Base-by-base conservation (phyloP, 169 alveolate species). In the Plasmodium reichenowi region DNA sequence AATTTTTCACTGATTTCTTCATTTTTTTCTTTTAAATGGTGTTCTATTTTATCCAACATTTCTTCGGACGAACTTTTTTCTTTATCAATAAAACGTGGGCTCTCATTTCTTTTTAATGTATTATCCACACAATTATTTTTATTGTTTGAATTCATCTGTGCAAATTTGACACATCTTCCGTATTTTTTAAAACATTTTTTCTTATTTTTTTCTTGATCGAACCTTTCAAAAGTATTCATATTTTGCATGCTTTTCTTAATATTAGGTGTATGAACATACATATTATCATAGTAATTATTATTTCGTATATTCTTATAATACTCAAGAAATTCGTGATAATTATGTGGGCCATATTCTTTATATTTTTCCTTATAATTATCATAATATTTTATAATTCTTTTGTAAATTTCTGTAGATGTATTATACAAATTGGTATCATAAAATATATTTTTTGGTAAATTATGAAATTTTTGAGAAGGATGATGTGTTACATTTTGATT, bases 301-400 rank as follows among this genome's bases (percentile, higher is more conserved):
- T 32, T 67, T 68, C 73, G 26, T 59, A 10, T 38, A 38, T 38
- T 38, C 47, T 38, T 38, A 59, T 78, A 78, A 38, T 47, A 64
- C 24, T 63, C 72, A 20, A 78, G 24, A 12, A 78, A 78, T 15
- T 78, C 52, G 2, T 13, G 43, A 78, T 78, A 64, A 48, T 78
- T 78, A 15, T 78, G 10, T 15, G 89, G 91, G 3, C 91, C 91
- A 54, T 20, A 83, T 32, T 12, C 13, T 10, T 32, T 48, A 17
- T 48, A 67, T 15, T 50, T 32, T 62, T 54, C 13, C 20, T 58
- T 20, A 24, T 83, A 68, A 32, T 67, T n/a, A 1, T 83, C 52
- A 59, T 83, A 83, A 62, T 83, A 83, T 8, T 20, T 9, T 0
- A 83, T 67, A 54, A 83, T 83, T 17, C 91, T 32, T 12, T 68